These are phyloP conservation scores for Phylloporus sp. DNA, from an alignment of 768 basidiomycete species.

Conservation along the genomic window DNA sequence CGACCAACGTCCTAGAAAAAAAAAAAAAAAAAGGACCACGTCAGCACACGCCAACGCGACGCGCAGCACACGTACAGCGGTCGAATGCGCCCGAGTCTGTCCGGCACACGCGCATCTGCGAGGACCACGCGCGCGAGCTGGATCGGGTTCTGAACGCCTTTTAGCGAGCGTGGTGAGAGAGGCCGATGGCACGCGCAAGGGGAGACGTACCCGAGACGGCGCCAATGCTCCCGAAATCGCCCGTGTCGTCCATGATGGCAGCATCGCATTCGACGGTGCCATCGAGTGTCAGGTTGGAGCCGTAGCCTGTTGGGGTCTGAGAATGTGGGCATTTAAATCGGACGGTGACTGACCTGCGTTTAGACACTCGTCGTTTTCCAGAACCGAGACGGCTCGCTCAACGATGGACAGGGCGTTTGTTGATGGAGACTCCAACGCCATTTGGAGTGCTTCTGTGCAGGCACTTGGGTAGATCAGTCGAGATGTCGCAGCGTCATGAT, in stretches of 20 bases:
- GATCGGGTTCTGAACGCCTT: constrained; percentile 72
- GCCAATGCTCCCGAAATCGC: constrained; percentile 68
- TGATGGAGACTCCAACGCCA: constrained; percentile 7
- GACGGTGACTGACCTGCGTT: constrained; percentile 55
- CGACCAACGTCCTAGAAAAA: constrained; percentile 59
- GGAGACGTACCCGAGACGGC: constrained; percentile 57
- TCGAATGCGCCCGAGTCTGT: constrained; percentile 61
- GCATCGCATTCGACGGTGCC: constrained; percentile 83
- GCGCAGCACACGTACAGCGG: constrained; percentile 51
- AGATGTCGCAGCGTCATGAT: neutral
- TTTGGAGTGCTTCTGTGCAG: constrained; percentile 42
- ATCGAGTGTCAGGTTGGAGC: constrained; percentile 73
- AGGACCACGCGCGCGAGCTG: constrained; percentile 54
- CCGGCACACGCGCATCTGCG: constrained; percentile 43
- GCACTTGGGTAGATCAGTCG: constrained; percentile 38
- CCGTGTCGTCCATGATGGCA: constrained; percentile 56
- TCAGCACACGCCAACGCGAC: neutral
- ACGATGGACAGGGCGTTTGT: constrained; percentile 43
- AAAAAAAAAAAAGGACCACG: too few relatives aligned
- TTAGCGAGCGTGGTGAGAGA: too few relatives aligned
- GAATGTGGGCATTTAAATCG: neutral
- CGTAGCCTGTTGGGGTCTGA: constrained; percentile 45
- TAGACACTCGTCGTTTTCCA: constrained; percentile 65
- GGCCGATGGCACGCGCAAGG: neutral
- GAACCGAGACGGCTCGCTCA: constrained; percentile 47